Evolutionary conservation across 306 rosid genomes (phyloP), one percentile per base, ranked within the genome.

Genomic region (Cucumis melo): DNA sequence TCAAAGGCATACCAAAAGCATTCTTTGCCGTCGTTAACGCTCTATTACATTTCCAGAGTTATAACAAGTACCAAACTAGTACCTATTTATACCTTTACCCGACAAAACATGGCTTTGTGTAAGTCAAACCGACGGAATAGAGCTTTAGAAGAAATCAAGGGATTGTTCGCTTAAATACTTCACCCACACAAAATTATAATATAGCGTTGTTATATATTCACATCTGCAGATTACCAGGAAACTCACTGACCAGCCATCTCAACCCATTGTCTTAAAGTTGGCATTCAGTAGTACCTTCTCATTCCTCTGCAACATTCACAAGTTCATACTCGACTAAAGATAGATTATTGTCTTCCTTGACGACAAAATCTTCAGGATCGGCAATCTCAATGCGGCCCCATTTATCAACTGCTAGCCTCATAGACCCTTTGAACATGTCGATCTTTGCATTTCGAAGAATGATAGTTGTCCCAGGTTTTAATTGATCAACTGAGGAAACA

Each of bases 331-430:
- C 91, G 32, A 89, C 81, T 63, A 84, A 38, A 36, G 93, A 89
- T 9, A 87, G 88, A 74, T 89, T 89, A 89, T 87, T 87, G 59
- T 89, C 89, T 83, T 89, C 88, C 82, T 87, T 87, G 67, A 85
- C 86, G 2, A 36, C 78, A 53, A 87, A 89, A 14, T 81, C 11
- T 21, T 86, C 88, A 9, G 89, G 91, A 34, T 89, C 91, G 3
- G 91, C 67, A 20, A 83, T 83, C 80, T 89, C 89, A 51, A 85
- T 62, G 20, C 93, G 89, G 46, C 90, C 93, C 93, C 90, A 89
- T 79, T 89, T 89, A 80, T 87, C 93, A 32, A 89, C 89, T 27
- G 89, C 88, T 58, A 89, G 84, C 85, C 93, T 89, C 93, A 89
- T 89, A 7, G 90, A 89, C 24, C 93, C 89, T 84, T 89, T 89